phyloP scores from a whole-genome alignment of 495 filamentous ascomycete species.

The Chlorociboria aeruginascens region DNA sequence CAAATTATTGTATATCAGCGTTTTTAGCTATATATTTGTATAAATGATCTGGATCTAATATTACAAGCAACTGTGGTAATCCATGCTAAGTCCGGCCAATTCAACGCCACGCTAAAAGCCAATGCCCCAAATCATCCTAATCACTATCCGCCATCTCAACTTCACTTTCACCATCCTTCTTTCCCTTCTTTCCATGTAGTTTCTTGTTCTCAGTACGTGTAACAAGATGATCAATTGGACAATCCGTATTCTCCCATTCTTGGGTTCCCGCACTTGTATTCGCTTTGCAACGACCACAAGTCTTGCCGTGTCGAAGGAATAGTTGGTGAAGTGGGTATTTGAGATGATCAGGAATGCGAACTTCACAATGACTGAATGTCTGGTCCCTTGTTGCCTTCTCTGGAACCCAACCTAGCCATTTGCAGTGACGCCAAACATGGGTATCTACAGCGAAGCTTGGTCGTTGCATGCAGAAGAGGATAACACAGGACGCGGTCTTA shows the following conservation, averaged over 20 bases:
- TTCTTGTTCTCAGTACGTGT: constrained; percentile 10
- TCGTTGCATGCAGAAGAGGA: constrained; percentile 65
- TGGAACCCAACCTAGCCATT: constrained; percentile 78
- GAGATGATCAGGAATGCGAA: constrained; percentile 66
- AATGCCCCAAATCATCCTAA: neutral
- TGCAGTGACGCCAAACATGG: constrained; percentile 68
- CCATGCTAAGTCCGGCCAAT: neutral
- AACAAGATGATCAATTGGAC: constrained; percentile 36
- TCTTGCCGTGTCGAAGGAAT: constrained; percentile 76
- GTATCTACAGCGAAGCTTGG: constrained; percentile 81
- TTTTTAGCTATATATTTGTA: too few species aligned
- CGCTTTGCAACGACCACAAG: constrained; percentile 66
- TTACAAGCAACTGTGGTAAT: neutral
- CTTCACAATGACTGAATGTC: constrained; percentile 71
- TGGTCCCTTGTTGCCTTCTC: constrained; percentile 50
- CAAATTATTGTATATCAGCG: too few species aligned
- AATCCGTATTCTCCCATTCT: constrained; percentile 30
- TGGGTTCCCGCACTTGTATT: constrained; percentile 30
- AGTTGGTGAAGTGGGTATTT: constrained; percentile 87
- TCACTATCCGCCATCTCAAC: neutral
- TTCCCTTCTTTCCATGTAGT: neutral
- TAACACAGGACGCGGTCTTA: constrained; percentile 82
- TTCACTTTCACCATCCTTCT: constrained; percentile 1
- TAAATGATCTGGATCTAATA: too few species aligned
- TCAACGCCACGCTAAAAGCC: neutral